These are phyloP conservation scores for Venturia pyrina DNA, from an alignment of 2,329 filamentous ascomycete genomes.

Conservation along the genomic window DNA sequence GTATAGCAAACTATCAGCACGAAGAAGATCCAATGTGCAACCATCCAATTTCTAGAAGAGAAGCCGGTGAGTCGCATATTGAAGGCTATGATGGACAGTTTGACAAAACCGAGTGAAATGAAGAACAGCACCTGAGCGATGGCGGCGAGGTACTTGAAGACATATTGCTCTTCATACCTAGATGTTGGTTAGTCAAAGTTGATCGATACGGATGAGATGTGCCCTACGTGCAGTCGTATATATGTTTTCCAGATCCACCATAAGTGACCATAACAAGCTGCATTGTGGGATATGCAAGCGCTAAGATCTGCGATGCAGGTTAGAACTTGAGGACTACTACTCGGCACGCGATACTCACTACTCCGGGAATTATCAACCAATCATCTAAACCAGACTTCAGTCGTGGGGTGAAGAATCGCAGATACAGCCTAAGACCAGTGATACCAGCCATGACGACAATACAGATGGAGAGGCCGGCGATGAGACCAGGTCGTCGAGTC, in stretches of 20 bases:
- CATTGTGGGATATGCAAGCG: constrained; percentile 20
- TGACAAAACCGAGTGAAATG: constrained; percentile 25
- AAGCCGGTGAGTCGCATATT: constrained; percentile 27
- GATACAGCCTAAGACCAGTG: constrained; percentile 20
- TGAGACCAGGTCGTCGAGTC: constrained; percentile 19
- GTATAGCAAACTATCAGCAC: constrained; percentile 21
- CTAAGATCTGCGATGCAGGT: constrained; percentile 14
- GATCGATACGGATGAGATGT: not conserved
- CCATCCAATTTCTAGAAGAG: constrained; percentile 21
- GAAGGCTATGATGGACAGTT: constrained; percentile 29
- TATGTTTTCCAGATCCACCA: constrained; percentile 21
- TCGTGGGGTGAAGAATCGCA: constrained; percentile 19
- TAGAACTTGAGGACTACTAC: not conserved
- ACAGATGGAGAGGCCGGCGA: constrained; percentile 21
- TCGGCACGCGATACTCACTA: constrained; percentile 16
- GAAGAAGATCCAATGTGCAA: constrained; percentile 25
- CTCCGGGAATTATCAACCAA: constrained; percentile 23
- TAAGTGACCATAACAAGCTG: constrained; percentile 20
- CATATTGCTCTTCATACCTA: constrained; percentile 18
- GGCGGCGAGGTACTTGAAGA: constrained; percentile 19
- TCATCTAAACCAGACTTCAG: constrained; percentile 27
- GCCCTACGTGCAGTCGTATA: constrained; percentile 25
- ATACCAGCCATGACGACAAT: constrained; percentile 21
- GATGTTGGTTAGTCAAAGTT: not conserved
- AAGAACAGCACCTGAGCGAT: constrained; percentile 21